These are phyloP conservation scores for Solanum chiquidenum DNA, from an alignment of 257 asterid genomes.

Conservation along the genomic window DNA sequence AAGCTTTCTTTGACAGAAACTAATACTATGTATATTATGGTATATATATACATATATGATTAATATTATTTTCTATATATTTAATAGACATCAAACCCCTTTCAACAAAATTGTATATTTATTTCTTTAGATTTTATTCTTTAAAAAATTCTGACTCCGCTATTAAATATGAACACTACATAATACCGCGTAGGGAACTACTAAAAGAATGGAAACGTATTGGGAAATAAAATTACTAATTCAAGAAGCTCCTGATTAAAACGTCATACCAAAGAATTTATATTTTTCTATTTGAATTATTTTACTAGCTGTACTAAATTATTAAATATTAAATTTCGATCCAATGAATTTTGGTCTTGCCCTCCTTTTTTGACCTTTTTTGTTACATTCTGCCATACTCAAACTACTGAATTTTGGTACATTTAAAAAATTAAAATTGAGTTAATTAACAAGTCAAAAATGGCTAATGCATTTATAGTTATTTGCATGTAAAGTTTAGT, in stretches of 20 bases:
- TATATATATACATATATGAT: too few relatives aligned
- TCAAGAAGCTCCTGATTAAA: neutral
- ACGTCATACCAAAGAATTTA: neutral
- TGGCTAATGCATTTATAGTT: neutral
- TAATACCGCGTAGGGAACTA: neutral
- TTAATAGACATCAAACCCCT: fast-evolving
- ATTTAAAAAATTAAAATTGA: neutral
- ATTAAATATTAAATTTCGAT: neutral
- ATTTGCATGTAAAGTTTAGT: neutral
- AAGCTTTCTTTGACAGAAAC: too few relatives aligned
- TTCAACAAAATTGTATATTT: fast-evolving
- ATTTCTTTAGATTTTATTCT: fast-evolving
- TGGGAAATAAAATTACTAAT: neutral
- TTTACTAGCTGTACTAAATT: neutral
- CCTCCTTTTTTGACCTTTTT: neutral
- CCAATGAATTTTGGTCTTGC: neutral
- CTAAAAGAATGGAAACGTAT: neutral
- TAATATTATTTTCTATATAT: too few relatives aligned
- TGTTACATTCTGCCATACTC: neutral
- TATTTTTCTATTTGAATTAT: neutral
- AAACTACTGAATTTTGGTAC: neutral
- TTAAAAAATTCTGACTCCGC: too few relatives aligned
- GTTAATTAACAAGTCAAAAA: neutral
- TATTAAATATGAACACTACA: too few relatives aligned
- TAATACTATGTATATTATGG: too few relatives aligned